Evolutionary conservation across 2,329 filamentous ascomycete species (phyloP), one percentile per base, ranked within the genome.

Genomic region (Penicillium concentricum): DNA sequence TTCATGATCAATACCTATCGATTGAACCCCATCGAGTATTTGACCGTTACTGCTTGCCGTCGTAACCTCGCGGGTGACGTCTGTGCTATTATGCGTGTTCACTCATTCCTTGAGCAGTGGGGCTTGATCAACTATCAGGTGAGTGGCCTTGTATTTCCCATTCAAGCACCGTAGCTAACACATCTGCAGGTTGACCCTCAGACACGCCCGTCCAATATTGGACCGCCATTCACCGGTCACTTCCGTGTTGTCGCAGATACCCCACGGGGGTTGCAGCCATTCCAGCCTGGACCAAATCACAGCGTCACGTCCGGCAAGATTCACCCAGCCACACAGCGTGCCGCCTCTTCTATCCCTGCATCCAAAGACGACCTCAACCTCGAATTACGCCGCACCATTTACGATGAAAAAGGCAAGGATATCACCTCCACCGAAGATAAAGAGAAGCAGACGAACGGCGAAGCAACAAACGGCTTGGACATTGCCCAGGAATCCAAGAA

Each of bases 1-100:
- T 99, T 99, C 72, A 99, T 99, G 94, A 92, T 99, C 79, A 99
- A 99, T 79, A 97, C 94, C 15, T 99, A 99, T 77, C 88, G 94
- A 37, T 80, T 99, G 55, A 99, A 97, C 72, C 94, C 94, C 5
- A 84, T 92, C 52, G 94, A 99, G 75, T 99, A 99, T 71, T 82
- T 99, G 54, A 99, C 94, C 5, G 93, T 99, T 53, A 99, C 94
- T 12, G 94, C 94, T 49, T 99, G 94, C 73, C 85, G 94, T 62
- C 86, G 94, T 65, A 99, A 99, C 74, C 78, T 99, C 70, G 94
- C 94, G 22, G 94, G 94, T 63, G 94, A 99, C 76, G 94, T 99
- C 32, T 99, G 94, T 78, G 93, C 94, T 38, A 99, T 99, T 67
- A 99, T 99, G 94, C 88, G 94, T 63, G 93, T 99, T 18, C 94